Percentiles rank a stretch among this genome's conserved stretches.
These are phyloP conservation scores for Scalesia atractyloides DNA, from an alignment of 129 eudicot species.

Conservation along the genomic window DNA sequence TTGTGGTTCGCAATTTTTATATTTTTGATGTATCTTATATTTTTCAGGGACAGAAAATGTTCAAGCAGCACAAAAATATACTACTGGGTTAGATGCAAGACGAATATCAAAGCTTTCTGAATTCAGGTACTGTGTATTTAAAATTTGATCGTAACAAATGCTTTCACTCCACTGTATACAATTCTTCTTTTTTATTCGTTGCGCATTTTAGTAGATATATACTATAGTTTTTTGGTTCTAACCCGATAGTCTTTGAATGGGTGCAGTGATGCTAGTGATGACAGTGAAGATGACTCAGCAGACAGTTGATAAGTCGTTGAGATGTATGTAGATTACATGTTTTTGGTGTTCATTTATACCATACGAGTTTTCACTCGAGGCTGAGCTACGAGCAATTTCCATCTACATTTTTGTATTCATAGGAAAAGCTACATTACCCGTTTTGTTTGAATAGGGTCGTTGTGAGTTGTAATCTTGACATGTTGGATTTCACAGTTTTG, in stretches of 20 bases:
- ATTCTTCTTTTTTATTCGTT: background rate
- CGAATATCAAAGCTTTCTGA: constrained; percentile 91
- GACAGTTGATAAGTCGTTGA: constrained; percentile 44
- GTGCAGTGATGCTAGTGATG: constrained; percentile 82
- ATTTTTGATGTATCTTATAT: background rate
- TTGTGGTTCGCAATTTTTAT: background rate
- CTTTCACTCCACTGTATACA: background rate
- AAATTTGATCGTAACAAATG: background rate
- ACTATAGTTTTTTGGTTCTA: background rate
- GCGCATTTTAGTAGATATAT: background rate
- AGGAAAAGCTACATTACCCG: constrained; percentile 29
- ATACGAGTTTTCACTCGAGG: constrained; percentile 22
- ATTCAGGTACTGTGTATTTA: constrained; percentile 50
- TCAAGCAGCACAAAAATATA: constrained; percentile 86
- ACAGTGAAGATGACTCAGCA: constrained; percentile 68
- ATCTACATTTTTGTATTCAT: constrained; percentile 37
- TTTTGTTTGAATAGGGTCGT: constrained; percentile 15
- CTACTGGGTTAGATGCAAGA: constrained; percentile 98
- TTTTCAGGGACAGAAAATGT: constrained; percentile 78
- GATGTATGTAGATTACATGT: constrained; percentile 31
- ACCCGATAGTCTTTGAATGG: background rate
- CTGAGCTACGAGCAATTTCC: background rate
- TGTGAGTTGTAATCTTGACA: constrained; percentile 19
- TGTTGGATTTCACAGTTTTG: constrained; percentile 7
- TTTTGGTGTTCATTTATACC: constrained; percentile 26